Conservation (phyloP, 2,329 filamentous ascomycete species). For the Rachicladosporium sp. region DNA sequence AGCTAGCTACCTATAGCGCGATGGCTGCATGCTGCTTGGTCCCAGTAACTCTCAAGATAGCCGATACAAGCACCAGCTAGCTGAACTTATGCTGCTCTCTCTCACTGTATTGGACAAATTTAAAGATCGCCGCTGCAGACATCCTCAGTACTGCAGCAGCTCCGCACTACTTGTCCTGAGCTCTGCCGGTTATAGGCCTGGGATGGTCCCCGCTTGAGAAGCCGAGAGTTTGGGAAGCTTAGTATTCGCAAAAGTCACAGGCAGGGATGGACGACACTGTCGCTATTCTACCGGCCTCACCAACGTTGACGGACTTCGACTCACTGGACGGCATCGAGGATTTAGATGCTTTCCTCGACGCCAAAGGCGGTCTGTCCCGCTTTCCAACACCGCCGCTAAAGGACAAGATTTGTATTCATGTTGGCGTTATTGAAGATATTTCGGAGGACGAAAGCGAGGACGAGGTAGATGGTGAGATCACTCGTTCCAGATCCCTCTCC, state of each 20-base stretch:
- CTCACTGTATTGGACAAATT: no score
- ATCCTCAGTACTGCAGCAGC: no score
- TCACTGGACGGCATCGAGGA: constrained; percentile 20
- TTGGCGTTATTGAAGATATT: constrained; percentile 4
- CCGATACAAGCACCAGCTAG: no score
- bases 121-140: no score
- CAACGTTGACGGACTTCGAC: constrained; percentile 19
- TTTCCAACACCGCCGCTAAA: constrained; percentile 19
- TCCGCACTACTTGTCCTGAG: no score
- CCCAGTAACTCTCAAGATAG: no score
- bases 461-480: constrained; percentile 4
- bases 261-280: constrained; percentile 4
- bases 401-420: constrained; percentile 4
- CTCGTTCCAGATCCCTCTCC: neutral
- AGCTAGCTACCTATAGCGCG: no score
- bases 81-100: no score
- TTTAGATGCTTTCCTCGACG: constrained; percentile 21
- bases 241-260: neutral
- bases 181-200: no score
- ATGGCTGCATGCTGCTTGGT: no score
- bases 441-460: constrained; percentile 9
- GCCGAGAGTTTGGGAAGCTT: no score
- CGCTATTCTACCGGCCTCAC: constrained; percentile 13
- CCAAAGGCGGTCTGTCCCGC: constrained; percentile 17
- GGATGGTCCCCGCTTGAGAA: no score